A percentile compares a stretch with the other conserved stretches of the same genome.
These are phyloP conservation scores for Discostella stelligera DNA, from an alignment of 352 stramenopile species.

Conservation along the genomic window DNA sequence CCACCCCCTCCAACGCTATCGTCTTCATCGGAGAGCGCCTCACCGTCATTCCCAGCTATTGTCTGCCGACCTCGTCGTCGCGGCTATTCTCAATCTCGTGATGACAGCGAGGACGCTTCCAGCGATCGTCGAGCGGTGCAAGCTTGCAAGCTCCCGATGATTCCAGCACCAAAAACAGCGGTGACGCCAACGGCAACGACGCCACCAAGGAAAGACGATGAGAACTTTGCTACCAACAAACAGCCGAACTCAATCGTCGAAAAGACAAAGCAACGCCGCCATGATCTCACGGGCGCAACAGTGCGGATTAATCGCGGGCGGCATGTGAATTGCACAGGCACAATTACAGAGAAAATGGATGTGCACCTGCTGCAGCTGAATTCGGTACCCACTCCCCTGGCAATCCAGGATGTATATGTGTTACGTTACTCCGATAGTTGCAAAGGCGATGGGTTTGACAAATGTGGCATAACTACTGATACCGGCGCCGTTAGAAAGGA, in stretches of 20 bases:
- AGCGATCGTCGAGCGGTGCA: not conserved
- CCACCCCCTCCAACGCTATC: not conserved
- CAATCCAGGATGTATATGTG: not conserved
- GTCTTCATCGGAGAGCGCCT: not conserved
- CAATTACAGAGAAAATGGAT: not conserved
- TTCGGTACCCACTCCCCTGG: not conserved
- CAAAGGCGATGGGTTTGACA: not conserved
- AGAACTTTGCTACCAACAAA: not conserved
- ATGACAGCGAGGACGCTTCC: not conserved
- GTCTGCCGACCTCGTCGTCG: not conserved
- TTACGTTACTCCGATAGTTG: not conserved
- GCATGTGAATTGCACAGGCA: not conserved
- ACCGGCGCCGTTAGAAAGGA: not conserved
- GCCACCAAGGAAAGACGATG: not conserved
- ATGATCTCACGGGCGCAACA: not conserved
- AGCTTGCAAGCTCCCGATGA: not conserved
- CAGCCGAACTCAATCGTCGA: not conserved
- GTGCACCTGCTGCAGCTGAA: not conserved
- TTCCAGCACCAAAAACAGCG: not conserved
- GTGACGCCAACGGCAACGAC: not conserved
- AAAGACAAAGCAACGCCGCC: not conserved
- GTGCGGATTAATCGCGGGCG: not conserved
- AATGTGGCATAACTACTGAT: not conserved
- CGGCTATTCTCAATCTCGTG: not conserved
- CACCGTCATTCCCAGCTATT: not conserved